Evolutionary conservation across 345 rosid genomes (phyloP), one percentile per base, ranked within the genome.

Genomic region (Pistacia atlantica): DNA sequence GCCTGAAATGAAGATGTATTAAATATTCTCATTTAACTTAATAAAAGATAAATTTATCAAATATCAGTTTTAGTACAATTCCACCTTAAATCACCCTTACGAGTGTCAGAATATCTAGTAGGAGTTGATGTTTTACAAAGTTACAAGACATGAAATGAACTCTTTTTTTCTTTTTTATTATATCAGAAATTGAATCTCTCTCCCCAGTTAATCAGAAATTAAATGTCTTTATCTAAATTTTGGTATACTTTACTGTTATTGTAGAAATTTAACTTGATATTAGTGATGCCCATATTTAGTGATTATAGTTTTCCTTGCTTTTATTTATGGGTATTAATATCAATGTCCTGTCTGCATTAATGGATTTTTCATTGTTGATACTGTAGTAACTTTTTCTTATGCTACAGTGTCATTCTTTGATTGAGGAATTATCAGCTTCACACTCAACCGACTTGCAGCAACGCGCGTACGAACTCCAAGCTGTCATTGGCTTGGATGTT

Each of bases 381-480:
- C 64, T 75, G 37, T 52, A 3, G 17, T 67, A 76, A 67, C 66
- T 66, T 13, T 75, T 62, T 68, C 46, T 72, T 42, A 20, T 80
- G 74, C 64, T 89, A 85, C 88, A 96, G 98, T 96, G 95, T 77
- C 98, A 96, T 80, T 87, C 98, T 48, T 82, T 96, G 83, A 85
- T 91, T 58, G 99, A 93, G 83, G 98, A 92, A 83, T 83, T 90
- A 77, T 83, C 91, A 74, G 97, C 94, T 79, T 93, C 99, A 79
- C 97, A 93, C 85, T 96, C 98, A 74, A 90, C 98, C 72, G 99
- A 96, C 84, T 82, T 96, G 82, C 99, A 96, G 90, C 99, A 96
- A 79, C 98, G 97, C 76, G 98, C 98, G 8, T 96, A 96, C 81
- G 99, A 96, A 86, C 91, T 96, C 73, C 95, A 93, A 83, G 90